Conservation (phyloP, 129 eudicot species). For the Arctium minus region DNA sequence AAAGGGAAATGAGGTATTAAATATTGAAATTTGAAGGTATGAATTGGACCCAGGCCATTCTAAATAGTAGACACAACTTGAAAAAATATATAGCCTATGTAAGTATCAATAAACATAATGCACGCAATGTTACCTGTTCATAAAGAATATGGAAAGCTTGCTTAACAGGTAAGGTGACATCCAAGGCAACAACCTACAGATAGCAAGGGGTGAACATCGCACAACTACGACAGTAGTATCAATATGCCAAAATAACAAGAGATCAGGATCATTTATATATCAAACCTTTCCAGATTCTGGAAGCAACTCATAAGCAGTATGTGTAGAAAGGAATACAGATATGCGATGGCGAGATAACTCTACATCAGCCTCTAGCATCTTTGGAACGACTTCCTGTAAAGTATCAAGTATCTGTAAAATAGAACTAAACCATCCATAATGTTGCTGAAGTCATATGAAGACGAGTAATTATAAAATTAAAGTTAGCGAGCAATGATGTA, state of each 20-base stretch:
- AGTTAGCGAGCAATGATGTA: neutral
- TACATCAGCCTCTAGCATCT: conserved; percentile 58
- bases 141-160: conserved; percentile 88
- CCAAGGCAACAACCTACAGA: conserved; percentile 73
- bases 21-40: neutral
- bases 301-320: conserved; percentile 78
- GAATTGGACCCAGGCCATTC: conserved; percentile 7
- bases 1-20: no score
- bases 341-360: conserved; percentile 76
- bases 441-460: neutral
- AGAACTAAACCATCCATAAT: conserved; percentile 4
- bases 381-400: conserved; percentile 50
- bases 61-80: neutral
- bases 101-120: neutral
- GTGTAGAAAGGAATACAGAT: conserved; percentile 68
- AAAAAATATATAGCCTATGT: neutral
- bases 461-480: neutral
- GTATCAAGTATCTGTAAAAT: neutral
- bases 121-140: conserved; percentile 57
- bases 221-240: conserved; percentile 4
- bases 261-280: conserved; percentile 1
- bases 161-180: conserved; percentile 70
- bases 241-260: neutral
- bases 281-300: conserved; percentile 92
- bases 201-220: neutral